Base-by-base conservation (phyloP, 2,329 filamentous ascomycete species). In the Aureobasidium melanogenum region DNA sequence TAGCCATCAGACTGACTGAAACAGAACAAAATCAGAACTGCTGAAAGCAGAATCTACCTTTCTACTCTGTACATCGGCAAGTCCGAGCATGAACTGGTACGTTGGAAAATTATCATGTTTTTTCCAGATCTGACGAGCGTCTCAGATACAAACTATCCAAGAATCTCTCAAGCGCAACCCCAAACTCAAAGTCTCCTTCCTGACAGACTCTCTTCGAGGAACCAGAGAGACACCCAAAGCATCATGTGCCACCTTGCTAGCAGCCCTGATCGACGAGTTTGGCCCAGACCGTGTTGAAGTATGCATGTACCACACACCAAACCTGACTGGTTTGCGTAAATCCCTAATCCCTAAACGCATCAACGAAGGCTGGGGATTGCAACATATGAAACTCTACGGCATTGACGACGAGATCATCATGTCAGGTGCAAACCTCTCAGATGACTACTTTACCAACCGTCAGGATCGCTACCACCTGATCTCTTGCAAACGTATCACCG, bases 381-480 rank as follows among this genome's bases (percentile, higher is more conserved):
- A 99, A 72, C 94, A 99, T 71, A 99, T 99, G 93, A 99, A 99
- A 80, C 80, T 99, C 0, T 99, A 99, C 68, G 94, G 94, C 0
- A 79, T 96, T 24, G 94, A 99, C 68, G 91, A 99, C 69, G 91
- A 96, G 73, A 88, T 99, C 62, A 93, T 99, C 66, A 84, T 99
- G 68, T 96, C 92, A 8, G 92, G 84, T 8, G 94, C 94, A 17
- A 99, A 99, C 67, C 77, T 99, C 7, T 96, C 91, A 0, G 84
- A 82, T 46, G 93, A 99, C 70, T 99, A 99, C 75, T 99, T 99
- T 69, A 96, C 91, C 41, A 94, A 97, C 68, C 86, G 94, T 12
- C 88, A 97, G 69, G 94, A 99, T 72, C 82, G 94, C 57, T 99
- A 99, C 68, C 94, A 99, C 72, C 76, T 97, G 38, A 96, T 97